phyloP scores from a whole-genome alignment of 176 grass and related monocot species.

The Metroxylon sagu region DNA sequence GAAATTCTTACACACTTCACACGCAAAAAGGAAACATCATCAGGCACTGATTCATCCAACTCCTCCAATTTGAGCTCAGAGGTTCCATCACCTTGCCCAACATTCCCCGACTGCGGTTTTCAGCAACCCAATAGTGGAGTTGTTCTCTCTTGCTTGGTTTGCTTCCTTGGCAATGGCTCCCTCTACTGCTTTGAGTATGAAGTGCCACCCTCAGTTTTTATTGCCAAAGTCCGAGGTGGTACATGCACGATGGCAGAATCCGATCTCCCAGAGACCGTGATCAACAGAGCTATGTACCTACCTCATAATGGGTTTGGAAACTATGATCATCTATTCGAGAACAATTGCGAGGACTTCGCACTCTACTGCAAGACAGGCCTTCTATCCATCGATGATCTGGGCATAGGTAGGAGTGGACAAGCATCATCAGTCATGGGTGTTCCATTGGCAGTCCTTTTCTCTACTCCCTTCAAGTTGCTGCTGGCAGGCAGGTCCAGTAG shows the following conservation, averaged over 20 bases:
- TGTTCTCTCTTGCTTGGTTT: slow-evolving; percentile 72
- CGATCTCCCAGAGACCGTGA: slow-evolving; percentile 48
- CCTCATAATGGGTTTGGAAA: slow-evolving; percentile 88
- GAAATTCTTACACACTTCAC: too few relatives aligned
- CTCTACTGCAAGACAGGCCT: slow-evolving; percentile 98
- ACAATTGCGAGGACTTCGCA: slow-evolving; percentile 94
- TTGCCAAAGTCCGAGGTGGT: slow-evolving; percentile 78
- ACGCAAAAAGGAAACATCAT: slow-evolving; percentile 71
- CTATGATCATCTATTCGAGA: slow-evolving; percentile 92
- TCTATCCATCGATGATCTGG: slow-evolving; percentile 42
- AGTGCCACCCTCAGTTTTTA: slow-evolving; percentile 60
- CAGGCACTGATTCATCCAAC: slow-evolving; percentile 41
- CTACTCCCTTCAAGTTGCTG: slow-evolving; percentile 74
- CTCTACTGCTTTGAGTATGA: slow-evolving; percentile 83
- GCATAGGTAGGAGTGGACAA: slow-evolving; percentile 81
- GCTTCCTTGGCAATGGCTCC: slow-evolving; percentile 82
- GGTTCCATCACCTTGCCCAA: slow-evolving; percentile 48
- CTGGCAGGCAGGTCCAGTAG: slow-evolving; percentile 63
- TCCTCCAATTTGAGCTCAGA: slow-evolving; percentile 29
- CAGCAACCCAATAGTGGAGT: slow-evolving; percentile 67
- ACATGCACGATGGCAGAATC: slow-evolving; percentile 83
- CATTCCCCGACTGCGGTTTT: slow-evolving; percentile 92
- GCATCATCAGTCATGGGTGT: slow-evolving; percentile 66
- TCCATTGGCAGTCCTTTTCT: slow-evolving; percentile 69
- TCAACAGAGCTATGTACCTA: slow-evolving; percentile 76